These are phyloP conservation scores for Thelonectria rubi DNA, from an alignment of 2,329 filamentous ascomycete species.

Conservation along the genomic window DNA sequence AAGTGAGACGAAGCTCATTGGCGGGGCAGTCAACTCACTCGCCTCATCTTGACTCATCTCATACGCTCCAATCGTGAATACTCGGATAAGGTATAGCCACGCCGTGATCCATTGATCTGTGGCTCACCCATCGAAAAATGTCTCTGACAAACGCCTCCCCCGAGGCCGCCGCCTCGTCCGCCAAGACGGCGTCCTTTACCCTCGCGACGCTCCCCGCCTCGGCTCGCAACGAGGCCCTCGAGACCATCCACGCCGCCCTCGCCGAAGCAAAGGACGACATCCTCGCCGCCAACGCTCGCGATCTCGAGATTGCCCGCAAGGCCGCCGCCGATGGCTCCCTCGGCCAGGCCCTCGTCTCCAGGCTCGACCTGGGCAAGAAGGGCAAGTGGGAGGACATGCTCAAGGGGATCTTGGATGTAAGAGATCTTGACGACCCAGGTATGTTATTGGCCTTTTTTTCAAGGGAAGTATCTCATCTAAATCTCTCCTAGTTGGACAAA, in stretches of 20 bases:
- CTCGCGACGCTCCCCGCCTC: conserved; percentile 80
- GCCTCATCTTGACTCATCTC: conserved; percentile 27
- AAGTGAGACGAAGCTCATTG: conserved; percentile 3
- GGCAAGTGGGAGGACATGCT: conserved; percentile 99
- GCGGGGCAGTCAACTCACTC: conserved; percentile 32
- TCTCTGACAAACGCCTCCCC: conserved; percentile 89
- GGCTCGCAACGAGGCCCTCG: conserved; percentile 85
- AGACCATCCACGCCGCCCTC: conserved; percentile 83
- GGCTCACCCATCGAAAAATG: conserved; percentile 61
- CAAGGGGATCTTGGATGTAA: conserved; percentile 90
- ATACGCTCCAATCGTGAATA: not conserved
- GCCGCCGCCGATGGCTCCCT: conserved; percentile 80
- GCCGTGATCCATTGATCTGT: not conserved
- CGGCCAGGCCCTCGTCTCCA: conserved; percentile 84
- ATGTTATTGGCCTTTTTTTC: conserved; percentile 51
- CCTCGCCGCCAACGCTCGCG: conserved; percentile 84
- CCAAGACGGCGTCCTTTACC: conserved; percentile 82
- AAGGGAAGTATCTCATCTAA: not conserved
- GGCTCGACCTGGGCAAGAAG: conserved; percentile 83
- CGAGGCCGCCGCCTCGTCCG: conserved; percentile 77
- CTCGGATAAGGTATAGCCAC: not conserved
- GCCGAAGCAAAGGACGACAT: conserved; percentile 75
- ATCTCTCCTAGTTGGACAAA: conserved; percentile 72
- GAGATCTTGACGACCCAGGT: conserved; percentile 86
- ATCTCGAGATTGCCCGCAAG: conserved; percentile 77